Evolutionary conservation across 495 filamentous ascomycete genomes (phyloP).

Genomic region (Tuber indicum): DNA sequence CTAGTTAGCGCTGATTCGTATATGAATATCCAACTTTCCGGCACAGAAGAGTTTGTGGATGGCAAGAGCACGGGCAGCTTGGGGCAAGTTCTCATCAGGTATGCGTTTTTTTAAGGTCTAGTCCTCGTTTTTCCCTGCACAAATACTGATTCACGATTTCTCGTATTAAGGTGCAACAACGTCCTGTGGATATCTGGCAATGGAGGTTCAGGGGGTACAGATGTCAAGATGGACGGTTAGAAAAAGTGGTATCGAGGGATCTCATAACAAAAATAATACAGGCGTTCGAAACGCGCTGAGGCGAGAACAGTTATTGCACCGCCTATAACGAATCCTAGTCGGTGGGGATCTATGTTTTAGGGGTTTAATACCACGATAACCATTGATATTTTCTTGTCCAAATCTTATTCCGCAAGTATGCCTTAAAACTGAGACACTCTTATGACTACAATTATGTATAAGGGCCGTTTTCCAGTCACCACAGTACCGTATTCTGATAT

Average conservation of each 20-base stretch:
- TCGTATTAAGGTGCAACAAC: slow-evolving; percentile 70
- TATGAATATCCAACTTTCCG: slow-evolving; percentile 92
- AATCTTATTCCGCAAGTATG: not conserved
- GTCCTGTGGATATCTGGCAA: slow-evolving; percentile 70
- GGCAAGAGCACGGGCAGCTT: slow-evolving; percentile 75
- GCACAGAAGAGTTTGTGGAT: slow-evolving; percentile 86
- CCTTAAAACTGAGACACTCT: not conserved
- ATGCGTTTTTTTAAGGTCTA: slow-evolving; percentile 27
- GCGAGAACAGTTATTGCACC: not conserved
- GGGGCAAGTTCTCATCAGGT: slow-evolving; percentile 91
- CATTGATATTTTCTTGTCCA: not conserved
- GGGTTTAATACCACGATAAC: not conserved
- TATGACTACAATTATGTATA: not conserved
- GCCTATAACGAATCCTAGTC: not conserved
- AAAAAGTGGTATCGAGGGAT: not conserved
- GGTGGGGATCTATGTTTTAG: not conserved
- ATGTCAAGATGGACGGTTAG: slow-evolving; percentile 50
- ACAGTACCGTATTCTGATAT: not conserved
- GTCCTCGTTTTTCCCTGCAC: not conserved
- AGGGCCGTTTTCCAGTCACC: not conserved
- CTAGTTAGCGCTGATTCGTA: slow-evolving; percentile 93
- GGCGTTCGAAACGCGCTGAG: slow-evolving; percentile 13
- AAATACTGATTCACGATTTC: slow-evolving; percentile 30
- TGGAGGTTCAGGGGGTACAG: slow-evolving; percentile 43
- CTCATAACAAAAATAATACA: slow-evolving; percentile 15